Percentiles rank a stretch among this genome's conserved stretches.
These are phyloP conservation scores for Boletus rufocinnamomeus DNA, from an alignment of 768 basidiomycete species.

Conservation along the genomic window DNA sequence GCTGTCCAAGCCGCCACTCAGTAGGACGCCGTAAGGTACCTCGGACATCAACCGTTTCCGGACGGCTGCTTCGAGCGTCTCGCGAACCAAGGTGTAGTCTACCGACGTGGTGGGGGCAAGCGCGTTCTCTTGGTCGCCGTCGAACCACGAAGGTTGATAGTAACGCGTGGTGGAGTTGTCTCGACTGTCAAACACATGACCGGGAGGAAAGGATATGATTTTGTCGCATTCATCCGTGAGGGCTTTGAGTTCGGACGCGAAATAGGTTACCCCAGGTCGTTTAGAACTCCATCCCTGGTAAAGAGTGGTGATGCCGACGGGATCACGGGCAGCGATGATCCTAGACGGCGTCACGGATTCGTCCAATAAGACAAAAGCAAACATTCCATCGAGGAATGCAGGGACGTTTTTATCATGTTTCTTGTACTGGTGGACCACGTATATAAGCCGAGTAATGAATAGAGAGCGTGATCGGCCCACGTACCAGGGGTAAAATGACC, in stretches of 20 bases:
- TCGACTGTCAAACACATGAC: conserved; percentile 90
- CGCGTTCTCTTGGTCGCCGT: conserved; percentile 69
- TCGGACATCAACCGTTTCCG: conserved; percentile 96
- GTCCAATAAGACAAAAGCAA: conserved; percentile 95
- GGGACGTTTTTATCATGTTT: conserved; percentile 79
- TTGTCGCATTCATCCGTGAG: conserved; percentile 90
- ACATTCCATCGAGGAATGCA: conserved; percentile 92
- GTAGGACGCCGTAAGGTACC: conserved; percentile 95
- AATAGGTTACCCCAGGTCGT: conserved; percentile 81
- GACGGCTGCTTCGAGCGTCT: conserved; percentile 88
- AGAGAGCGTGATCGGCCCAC: conserved; percentile 24
- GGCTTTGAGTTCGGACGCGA: conserved; percentile 95
- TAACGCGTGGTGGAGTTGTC: conserved; percentile 80
- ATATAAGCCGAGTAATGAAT: neutral
- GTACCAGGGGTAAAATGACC: conserved; percentile 89
- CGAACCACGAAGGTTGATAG: conserved; percentile 89
- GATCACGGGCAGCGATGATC: conserved; percentile 94
- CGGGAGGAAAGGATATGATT: conserved; percentile 95
- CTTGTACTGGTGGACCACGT: conserved; percentile 59
- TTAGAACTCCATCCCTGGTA: conserved; percentile 94
- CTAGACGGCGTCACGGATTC: conserved; percentile 87
- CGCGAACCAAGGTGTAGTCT: conserved; percentile 71
- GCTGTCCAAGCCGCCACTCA: conserved; percentile 94
- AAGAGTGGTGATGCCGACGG: conserved; percentile 97
- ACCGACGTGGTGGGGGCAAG: conserved; percentile 56